phyloP scores from a whole-genome alignment of 371 early-diverging fungal species.

The Mucor circinelloides region DNA sequence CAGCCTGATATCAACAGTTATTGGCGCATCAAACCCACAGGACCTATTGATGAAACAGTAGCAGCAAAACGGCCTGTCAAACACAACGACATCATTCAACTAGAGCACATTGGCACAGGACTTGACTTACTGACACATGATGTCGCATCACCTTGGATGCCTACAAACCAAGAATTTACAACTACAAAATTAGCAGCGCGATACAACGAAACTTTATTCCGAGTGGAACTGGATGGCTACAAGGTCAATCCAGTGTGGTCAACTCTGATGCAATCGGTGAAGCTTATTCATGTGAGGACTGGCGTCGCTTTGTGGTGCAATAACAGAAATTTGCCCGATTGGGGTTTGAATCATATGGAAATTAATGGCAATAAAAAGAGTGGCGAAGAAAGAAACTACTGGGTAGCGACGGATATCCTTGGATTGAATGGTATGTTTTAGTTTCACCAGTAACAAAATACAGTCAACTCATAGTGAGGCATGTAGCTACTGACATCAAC shows the following conservation, averaged over 20 bases:
- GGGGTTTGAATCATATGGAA: constrained; percentile 97
- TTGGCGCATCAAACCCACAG: constrained; percentile 75
- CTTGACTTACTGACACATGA: constrained; percentile 86
- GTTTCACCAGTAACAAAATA: background rate
- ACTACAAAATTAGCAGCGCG: constrained; percentile 52
- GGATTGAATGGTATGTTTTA: constrained; percentile 49
- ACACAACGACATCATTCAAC: constrained; percentile 65
- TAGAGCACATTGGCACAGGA: constrained; percentile 64
- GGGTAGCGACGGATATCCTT: constrained; percentile 60
- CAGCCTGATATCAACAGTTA: constrained; percentile 72
- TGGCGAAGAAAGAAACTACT: constrained; percentile 59
- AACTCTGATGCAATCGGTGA: constrained; percentile 58
- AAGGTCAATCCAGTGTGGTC: constrained; percentile 38
- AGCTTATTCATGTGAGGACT: constrained; percentile 74
- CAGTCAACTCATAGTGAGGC: constrained; percentile 78
- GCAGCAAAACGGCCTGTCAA: constrained; percentile 27
- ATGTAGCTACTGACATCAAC: constrained; percentile 62
- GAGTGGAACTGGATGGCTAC: constrained; percentile 45
- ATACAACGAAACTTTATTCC: constrained; percentile 64
- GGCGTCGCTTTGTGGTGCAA: constrained; percentile 81
- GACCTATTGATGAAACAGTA: background rate
- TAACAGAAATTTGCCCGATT: constrained; percentile 84
- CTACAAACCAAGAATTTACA: constrained; percentile 92
- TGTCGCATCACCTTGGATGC: constrained; percentile 91
- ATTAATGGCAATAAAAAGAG: constrained; percentile 79